A percentile compares a stretch with the other conserved stretches of the same genome.
These are phyloP conservation scores for Fusarium sp. DNA, from an alignment of 2,329 filamentous ascomycete genomes.

Conservation along the genomic window DNA sequence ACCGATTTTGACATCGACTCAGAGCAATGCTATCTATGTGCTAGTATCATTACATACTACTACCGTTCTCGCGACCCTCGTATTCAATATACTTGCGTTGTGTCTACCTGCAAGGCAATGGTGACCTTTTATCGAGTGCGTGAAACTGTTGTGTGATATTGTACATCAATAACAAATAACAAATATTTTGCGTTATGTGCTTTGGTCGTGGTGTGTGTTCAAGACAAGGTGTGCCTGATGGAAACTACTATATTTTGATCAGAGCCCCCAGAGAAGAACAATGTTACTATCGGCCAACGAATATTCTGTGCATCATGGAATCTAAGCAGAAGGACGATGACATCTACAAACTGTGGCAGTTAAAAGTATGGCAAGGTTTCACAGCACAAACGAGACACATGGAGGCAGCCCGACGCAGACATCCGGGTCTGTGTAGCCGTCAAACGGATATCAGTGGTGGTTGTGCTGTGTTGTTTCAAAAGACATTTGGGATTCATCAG, in stretches of 20 bases:
- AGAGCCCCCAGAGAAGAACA: no score
- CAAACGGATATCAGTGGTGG: slow-evolving; percentile 19
- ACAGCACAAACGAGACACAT: slow-evolving; percentile 17
- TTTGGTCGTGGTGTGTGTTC: no score
- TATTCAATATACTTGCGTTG: neutral
- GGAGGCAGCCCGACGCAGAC: slow-evolving; percentile 13
- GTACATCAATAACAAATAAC: neutral
- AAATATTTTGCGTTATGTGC: neutral
- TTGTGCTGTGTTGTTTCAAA: slow-evolving; percentile 43
- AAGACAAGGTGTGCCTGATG: neutral
- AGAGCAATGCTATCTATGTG: no score
- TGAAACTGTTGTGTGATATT: neutral
- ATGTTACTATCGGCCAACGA: neutral
- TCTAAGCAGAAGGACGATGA: neutral
- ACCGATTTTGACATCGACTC: no score
- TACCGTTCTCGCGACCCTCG: neutral
- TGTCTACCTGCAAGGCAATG: neutral
- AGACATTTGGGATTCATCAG: slow-evolving; percentile 48
- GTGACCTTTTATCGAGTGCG: neutral
- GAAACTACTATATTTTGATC: neutral
- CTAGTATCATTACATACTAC: no score
- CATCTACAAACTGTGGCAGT: neutral
- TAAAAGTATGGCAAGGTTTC: slow-evolving; percentile 2
- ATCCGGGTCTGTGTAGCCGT: slow-evolving; percentile 9
- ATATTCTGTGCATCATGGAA: neutral